Percentiles rank a stretch among this genome's conserved stretches.
phyloP scores from a whole-genome alignment of 2,329 filamentous ascomycete genomes.

The Chaetomium sp. region DNA sequence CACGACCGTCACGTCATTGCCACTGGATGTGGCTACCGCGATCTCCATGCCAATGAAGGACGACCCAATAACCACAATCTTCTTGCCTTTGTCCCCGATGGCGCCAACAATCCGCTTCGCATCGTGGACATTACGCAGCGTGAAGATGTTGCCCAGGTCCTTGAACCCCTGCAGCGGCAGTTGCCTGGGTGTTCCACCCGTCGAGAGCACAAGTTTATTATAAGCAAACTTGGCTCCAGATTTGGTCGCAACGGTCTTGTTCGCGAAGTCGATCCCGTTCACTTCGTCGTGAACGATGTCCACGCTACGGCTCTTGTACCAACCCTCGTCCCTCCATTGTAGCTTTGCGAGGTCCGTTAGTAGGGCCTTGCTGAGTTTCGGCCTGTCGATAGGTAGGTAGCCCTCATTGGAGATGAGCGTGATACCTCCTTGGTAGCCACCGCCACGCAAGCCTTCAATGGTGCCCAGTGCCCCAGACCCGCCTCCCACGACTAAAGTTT shows the following conservation, averaged over 20 bases:
- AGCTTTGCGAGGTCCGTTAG: conserved; percentile 79
- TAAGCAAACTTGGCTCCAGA: conserved; percentile 73
- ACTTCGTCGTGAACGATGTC: conserved; percentile 66
- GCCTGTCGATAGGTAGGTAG: conserved; percentile 85
- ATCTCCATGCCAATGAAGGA: conserved; percentile 99
- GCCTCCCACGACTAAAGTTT: conserved; percentile 83
- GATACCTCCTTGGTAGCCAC: conserved; percentile 77
- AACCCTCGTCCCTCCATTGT: conserved; percentile 73
- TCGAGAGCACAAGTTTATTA: conserved; percentile 86
- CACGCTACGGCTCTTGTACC: conserved; percentile 67
- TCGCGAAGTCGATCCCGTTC: conserved; percentile 72
- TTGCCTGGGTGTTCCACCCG: conserved; percentile 74
- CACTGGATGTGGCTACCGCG: conserved; percentile 77
- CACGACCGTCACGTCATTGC: conserved; percentile 82
- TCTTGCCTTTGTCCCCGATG: conserved; percentile 83
- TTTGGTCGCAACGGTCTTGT: conserved; percentile 73
- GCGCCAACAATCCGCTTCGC: conserved; percentile 75
- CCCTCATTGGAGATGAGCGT: conserved; percentile 84
- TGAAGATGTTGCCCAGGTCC: conserved; percentile 83
- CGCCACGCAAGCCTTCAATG: conserved; percentile 78
- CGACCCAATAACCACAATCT: conserved; percentile 87
- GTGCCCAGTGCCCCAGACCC: conserved; percentile 82
- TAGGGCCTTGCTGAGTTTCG: conserved; percentile 93
- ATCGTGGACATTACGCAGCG: conserved; percentile 76
- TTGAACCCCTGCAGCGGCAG: conserved; percentile 86